Evolutionary conservation across 768 basidiomycete genomes (phyloP), one percentile per base, ranked within the genome.

Genomic region (Leucocoprinus birnbaumii): DNA sequence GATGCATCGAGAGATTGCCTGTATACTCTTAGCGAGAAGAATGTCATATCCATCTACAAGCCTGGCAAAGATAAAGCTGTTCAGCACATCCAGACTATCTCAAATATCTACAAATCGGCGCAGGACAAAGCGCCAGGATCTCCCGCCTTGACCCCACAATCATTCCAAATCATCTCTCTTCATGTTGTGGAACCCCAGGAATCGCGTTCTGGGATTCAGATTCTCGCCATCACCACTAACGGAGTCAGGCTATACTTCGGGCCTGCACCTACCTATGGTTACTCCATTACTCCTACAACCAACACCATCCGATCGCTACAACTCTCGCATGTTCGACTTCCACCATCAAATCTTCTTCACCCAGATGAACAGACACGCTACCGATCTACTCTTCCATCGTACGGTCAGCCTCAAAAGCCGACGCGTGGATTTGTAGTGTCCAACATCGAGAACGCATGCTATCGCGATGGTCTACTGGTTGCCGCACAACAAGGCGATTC

Each of bases 191-290:
- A 82, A 38, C 77, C 77, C 9, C 69, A 76, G 11, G 89, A 91
- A 66, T 87, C 89, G 24, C 85, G 83, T 14, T 71, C 80, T 22
- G 83, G 82, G 13, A 71, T 90, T 11, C 90, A 91, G 55, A 78
- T 98, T 9, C 75, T 97, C 47, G 93, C 88, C 1, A 71, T 95
- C 45, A 93, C 94, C 21, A 74, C 79, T 25, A 94, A 87, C 49
- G 94, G 91, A 11, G 82, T 89, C 2, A 85, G 95, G 48, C 75
- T 96, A 1, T 98, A 91, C 74, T 93, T 97, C 65, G 80, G 80
- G 1, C 79, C 87, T 2, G 72, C 79, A 3, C 69, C 72, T 48
- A 67, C 71, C 19, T 80, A 79, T 59, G 71, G 73, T 21, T 86
- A 83, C 66, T 72, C 78, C 42, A 82, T 79, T 57, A 71, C 73